Base-by-base conservation (phyloP, 1,284 basidiomycete genomes). In the Boletus semigastroideus region DNA sequence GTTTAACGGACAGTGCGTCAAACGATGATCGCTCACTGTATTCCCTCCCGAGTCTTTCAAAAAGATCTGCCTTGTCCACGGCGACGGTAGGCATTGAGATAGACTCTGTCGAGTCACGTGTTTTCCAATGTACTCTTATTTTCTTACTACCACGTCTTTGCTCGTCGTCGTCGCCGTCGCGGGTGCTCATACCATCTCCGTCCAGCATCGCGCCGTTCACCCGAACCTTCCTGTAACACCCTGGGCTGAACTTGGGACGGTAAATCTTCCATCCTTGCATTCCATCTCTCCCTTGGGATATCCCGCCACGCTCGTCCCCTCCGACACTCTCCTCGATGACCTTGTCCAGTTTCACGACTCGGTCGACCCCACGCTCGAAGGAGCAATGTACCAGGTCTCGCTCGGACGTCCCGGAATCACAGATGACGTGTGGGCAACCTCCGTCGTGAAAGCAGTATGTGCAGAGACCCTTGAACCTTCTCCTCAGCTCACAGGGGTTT, bases 51-150 rank as follows among this genome's bases (percentile, higher is more conserved):
- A 99, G 85, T 50, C 92, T 78, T 61, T 87, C 80, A 82, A 90
- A 98, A 52, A 99, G 87, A 70, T 96, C 92, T 55, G 86, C 92
- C 73, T 98, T 98, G 78, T 98, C 92, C 51, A 98, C 93, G 38
- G 90, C 79, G 68, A 99, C 83, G 57, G 97, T 99, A 57, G 96
- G 96, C 96, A 96, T 95, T 41, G 47, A 39, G 22, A 34, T 20
- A 51, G 40, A n/a, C n/a, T 50, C 17, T 17, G 34, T 17, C 11
- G 19, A 37, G 11, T 10, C n/a, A 45, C 46, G 44, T 40, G 60
- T 39, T 58, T 52, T 49, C 61, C 49, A 27, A 60, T 61, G 53
- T 40, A 31, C 38, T 16, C 33, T n/a, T 43, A 28, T 20, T 25
- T 44, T 12, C 33, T 62, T 2, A 5, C 54, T 2, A 5, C 54